Base-by-base conservation (phyloP, 345 rosid species). In the Odontarrhena argentea region DNA sequence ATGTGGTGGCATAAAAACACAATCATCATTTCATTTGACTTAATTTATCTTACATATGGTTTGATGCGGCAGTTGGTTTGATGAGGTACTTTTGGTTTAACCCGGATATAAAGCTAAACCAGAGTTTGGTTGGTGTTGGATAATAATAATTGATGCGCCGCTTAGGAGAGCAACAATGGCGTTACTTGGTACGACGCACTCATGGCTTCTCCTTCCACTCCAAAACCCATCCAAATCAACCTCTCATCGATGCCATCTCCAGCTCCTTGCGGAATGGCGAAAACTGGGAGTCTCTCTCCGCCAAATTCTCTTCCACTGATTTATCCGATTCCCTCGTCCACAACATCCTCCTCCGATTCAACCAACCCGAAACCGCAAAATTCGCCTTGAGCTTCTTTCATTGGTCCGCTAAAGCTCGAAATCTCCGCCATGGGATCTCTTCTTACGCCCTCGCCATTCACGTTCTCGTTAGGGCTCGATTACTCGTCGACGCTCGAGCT, bases 371-470 rank as follows among this genome's bases (percentile, higher is more conserved):
- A 34, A 77, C 85, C 47, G 91, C 96, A 5, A 85, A 84, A 77
- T 67, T 62, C 11, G 98, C 92, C 32, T 57, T 92, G 12, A 78
- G 79, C 58, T 92, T 92, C 77, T 89, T 92, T 77, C 84, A 87
- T 61, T 92, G 95, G 95, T 83, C 95, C 1, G 77, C 92, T 3
- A 79, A 72, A 43, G 56, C 61, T 3, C 77, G 76, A n/a, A 76
- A 69, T 11, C 76, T 64, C 68, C 78, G 71, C 18, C 98, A 86
- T 32, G 83, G 63, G 11, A 56, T 78, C 41, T 69, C 70, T 3
- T 70, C 89, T 3, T 89, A 87, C 69, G 78, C 89, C 61, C 24
- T 86, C 36, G 76, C 77, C 7, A 70, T 92, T 71, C 86, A 82
- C 53, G 81, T 89, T 38, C 71, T 89, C 56, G 87, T 86, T 32